A percentile compares a stretch with the other conserved stretches of the same genome.
Conservation (phyloP, 305 asterid species). For the Plantago coronopus region DNA sequence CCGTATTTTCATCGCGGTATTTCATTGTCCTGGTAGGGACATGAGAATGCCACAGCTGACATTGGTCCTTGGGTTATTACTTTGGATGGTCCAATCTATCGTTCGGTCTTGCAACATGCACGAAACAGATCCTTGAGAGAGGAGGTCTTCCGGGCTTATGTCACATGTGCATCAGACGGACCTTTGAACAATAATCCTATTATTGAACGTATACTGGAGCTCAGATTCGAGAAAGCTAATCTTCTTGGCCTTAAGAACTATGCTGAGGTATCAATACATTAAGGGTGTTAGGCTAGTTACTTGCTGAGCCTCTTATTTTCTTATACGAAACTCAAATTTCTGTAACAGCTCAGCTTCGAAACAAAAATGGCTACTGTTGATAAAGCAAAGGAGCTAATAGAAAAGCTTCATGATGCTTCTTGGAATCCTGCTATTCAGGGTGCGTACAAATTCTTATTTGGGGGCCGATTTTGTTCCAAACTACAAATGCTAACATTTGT, state of each 20-base stretch:
- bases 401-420: conserved; percentile 78
- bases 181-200: conserved; percentile 72
- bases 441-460: conserved; percentile 15
- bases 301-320: conserved; percentile 18
- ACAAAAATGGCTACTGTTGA: conserved; percentile 90
- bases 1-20: conserved; percentile 13
- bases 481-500: not conserved
- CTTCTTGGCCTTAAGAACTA: conserved; percentile 88
- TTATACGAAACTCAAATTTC: not conserved
- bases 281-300: conserved; percentile 12
- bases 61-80: conserved; percentile 92
- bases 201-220: conserved; percentile 80
- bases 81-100: conserved; percentile 83
- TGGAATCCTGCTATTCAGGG: conserved; percentile 97
- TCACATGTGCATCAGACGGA: conserved; percentile 86
- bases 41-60: conserved; percentile 87
- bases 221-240: conserved; percentile 83
- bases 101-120: conserved; percentile 87
- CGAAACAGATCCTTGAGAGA: conserved; percentile 77
- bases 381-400: conserved; percentile 87
- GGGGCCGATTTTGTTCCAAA: not conserved
- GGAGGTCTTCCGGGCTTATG: conserved; percentile 87
- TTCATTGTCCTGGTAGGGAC: conserved; percentile 51
- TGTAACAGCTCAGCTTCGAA: conserved; percentile 79
- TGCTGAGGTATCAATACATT: conserved; percentile 60